Evolutionary conservation across 345 rosid species (phyloP), one percentile per base, ranked within the genome.

Genomic region (Sonneratia caseolaris): DNA sequence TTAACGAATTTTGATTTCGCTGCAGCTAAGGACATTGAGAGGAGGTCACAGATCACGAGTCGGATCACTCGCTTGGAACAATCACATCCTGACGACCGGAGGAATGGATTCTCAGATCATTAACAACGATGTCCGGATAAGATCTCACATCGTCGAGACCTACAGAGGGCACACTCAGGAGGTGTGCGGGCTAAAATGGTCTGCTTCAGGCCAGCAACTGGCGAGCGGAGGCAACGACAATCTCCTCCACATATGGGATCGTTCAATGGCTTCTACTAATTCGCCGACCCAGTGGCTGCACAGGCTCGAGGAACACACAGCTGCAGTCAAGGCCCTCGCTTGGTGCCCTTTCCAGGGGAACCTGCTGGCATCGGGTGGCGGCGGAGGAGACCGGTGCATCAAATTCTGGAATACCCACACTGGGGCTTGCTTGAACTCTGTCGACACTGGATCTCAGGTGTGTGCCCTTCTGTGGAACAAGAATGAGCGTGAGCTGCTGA

Each of bases 311-410:
- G 85, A 81, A 1, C 86, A 83, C 71, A 78, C 77, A 3, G 73
- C 84, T 3, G 84, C 84, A 7, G 86, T 83, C 32, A 83, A 82
- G 68, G 84, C 86, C 55, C 78, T 80, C 12, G 86, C 83, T 32
- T 83, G 84, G 86, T 80, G 86, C 70, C 86, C 86, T 6, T 82
- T 83, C 70, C 84, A 83, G 72, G 72, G 78, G 24, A 83, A 83
- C 70, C 68, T 83, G 68, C 80, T 83, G 10, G 83, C 83, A 12
- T 69, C 86, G 0, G 86, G 86, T 62, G 84, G 83, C 24, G 86
- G 86, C 13, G 86, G 78, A 5, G 80, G 80, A 24, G 86, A 83
- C 42, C 62, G 82, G 40, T 27, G 69, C 74, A 80, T 83, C 22
- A 83, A 78, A 75, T 83, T 83, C 56, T 83, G 86, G 84, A 83